Evolutionary conservation across 1,139 yeast species (phyloP).

Genomic region (Entelexis sorbosivorans): DNA sequence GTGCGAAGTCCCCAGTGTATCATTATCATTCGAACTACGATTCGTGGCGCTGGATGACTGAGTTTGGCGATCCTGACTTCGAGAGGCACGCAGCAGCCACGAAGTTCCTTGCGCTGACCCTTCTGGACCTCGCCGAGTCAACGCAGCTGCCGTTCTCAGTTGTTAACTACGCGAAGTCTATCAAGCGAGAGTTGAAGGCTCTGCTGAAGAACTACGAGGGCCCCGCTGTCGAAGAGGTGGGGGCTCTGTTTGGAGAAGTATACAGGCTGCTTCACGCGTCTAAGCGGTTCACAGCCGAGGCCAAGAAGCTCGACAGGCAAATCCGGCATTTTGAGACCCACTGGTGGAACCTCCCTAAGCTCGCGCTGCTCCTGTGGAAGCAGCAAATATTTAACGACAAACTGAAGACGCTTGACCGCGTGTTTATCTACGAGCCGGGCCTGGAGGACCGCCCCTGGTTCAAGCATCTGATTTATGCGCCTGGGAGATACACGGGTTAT

Average conservation of each 20-base stretch:
- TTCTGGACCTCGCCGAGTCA: slow-evolving; percentile 39
- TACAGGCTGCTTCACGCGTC: slow-evolving; percentile 23
- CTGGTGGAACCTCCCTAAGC: slow-evolving; percentile 24
- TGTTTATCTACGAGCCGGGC: slow-evolving; percentile 54
- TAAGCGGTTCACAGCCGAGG: slow-evolving; percentile 25
- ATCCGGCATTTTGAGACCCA: slow-evolving; percentile 27
- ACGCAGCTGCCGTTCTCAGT: slow-evolving; percentile 38
- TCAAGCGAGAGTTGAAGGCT: slow-evolving; percentile 16
- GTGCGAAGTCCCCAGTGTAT: slow-evolving; percentile 41
- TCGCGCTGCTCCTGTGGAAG: slow-evolving; percentile 25
- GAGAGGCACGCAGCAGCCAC: slow-evolving; percentile 44
- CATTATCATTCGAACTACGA: slow-evolving; percentile 64
- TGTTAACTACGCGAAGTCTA: slow-evolving; percentile 35
- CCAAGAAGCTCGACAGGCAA: slow-evolving; percentile 28
- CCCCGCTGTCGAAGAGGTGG: slow-evolving; percentile 11
- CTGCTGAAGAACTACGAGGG: slow-evolving; percentile 13
- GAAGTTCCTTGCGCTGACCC: slow-evolving; percentile 41
- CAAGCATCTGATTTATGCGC: slow-evolving; percentile 72
- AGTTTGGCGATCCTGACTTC: slow-evolving; percentile 49
- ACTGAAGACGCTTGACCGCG: slow-evolving; percentile 41
- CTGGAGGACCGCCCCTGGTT: slow-evolving; percentile 68
- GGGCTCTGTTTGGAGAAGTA: slow-evolving; percentile 7
- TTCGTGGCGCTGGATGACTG: slow-evolving; percentile 55
- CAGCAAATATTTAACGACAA: slow-evolving; percentile 30
- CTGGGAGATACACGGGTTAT: slow-evolving; percentile 78